Evolutionary conservation across 768 basidiomycete genomes (phyloP), one percentile per base, ranked within the genome.

Genomic region (Suillus clintonianus): DNA sequence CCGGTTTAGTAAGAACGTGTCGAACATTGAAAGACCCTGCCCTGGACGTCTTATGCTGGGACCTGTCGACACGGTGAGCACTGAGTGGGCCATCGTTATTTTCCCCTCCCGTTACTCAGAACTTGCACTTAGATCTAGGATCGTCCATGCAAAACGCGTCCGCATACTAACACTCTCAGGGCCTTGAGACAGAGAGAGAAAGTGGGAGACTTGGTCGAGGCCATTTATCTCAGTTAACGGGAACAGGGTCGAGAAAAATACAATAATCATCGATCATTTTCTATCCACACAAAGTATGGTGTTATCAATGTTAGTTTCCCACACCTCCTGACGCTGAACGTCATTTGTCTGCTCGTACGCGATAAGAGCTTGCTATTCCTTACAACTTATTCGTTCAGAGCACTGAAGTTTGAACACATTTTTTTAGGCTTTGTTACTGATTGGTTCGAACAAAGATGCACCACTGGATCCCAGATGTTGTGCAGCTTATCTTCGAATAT

Each of bases 401-500:
- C n/a, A 48, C 22, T 24, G 6, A 48, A 34, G 34, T 27, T 27
- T 34, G 34, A 34, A 24, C 47, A 24, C 47, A 48, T 14, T 15
- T 27, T 48, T 27, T 48, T 4, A 27, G 27, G 27, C 24, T 7
- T 48, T 4, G 47, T 48, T 27, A 48, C 14, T 48, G 2, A 2
- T 48, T 24, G 14, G 1, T 48, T 48, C 24, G 47, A 48, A 27
- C 24, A 8, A 48, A 48, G 24, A 48, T 48, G 47, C 47, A 48
- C 47, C 24, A 24, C 30, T 51, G 50, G 50, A 27, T 74, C 11
- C 59, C 66, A 0, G 74, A 74, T 47, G 67, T 74, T 3, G 15
- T 71, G 5, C 55, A 36, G 8, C 64, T 75, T 27, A 69, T 75
- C 17, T 68, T 75, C 34, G 68, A 65, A 2, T 72, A 59, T 41